A percentile compares a stretch with the other conserved stretches of the same genome.
Evolutionary conservation across 1,284 basidiomycete genomes (phyloP).

Genomic region (Ustilago sp.): DNA sequence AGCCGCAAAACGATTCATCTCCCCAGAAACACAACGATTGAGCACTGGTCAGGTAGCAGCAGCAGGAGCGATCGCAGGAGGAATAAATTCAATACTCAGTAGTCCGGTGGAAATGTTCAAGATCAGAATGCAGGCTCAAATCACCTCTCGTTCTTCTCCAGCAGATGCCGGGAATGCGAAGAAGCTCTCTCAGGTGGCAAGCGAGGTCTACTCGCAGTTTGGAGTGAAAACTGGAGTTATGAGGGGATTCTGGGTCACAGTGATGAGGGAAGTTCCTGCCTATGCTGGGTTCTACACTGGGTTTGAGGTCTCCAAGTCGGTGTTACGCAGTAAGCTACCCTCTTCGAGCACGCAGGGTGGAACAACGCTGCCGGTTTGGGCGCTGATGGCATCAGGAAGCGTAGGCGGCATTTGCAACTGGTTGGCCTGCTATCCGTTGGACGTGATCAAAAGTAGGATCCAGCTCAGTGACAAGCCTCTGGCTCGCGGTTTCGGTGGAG

Average conservation of each 20-base stretch:
- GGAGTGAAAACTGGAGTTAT: slow-evolving; percentile 89
- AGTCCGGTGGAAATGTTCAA: slow-evolving; percentile 80
- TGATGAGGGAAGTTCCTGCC: slow-evolving; percentile 90
- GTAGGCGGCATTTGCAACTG: slow-evolving; percentile 93
- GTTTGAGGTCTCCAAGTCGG: slow-evolving; percentile 88
- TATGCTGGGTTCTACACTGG: slow-evolving; percentile 87
- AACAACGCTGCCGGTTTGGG: slow-evolving; percentile 82
- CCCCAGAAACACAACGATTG: slow-evolving; percentile 82
- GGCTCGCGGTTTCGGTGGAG: slow-evolving; percentile 25
- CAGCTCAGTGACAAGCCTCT: slow-evolving; percentile 43
- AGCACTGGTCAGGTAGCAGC: slow-evolving; percentile 82
- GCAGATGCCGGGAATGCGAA: slow-evolving; percentile 75
- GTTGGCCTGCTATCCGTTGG: slow-evolving; percentile 88
- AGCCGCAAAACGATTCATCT: slow-evolving; percentile 82
- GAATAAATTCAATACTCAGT: slow-evolving; percentile 79
- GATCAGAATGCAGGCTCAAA: slow-evolving; percentile 97
- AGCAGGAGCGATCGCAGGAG: slow-evolving; percentile 91
- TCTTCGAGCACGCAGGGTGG: slow-evolving; percentile 9
- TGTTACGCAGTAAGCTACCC: slow-evolving; percentile 74
- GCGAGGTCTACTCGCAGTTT: slow-evolving; percentile 83
- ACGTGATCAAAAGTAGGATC: slow-evolving; percentile 54
- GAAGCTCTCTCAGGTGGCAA: slow-evolving; percentile 79
- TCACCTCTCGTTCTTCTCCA: slow-evolving; percentile 70
- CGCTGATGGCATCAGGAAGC: slow-evolving; percentile 84
- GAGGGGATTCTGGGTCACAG: slow-evolving; percentile 97